These are phyloP conservation scores for Dioscorea cayenensis DNA, from an alignment of 116 monocot species.

Conservation along the genomic window DNA sequence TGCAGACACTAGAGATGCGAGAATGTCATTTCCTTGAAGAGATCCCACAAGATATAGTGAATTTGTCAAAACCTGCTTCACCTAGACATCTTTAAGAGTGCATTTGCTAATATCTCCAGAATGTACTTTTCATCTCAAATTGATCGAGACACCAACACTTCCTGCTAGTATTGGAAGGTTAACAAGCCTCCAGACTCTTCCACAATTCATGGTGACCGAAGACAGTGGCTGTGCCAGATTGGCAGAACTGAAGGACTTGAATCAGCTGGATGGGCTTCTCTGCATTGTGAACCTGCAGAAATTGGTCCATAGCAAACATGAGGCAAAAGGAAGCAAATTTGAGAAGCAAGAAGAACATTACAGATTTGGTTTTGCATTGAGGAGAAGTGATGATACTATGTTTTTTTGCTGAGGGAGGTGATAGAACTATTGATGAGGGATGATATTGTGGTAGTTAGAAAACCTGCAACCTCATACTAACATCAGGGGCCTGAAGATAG, in stretches of 20 bases:
- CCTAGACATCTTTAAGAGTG: not conserved
- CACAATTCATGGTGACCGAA: conserved; percentile 6
- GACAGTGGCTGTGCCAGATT: conserved; percentile 1
- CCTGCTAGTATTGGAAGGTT: conserved; percentile 8
- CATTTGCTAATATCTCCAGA: not conserved
- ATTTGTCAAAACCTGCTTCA: conserved; percentile 15
- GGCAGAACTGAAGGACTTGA: conserved; percentile 15
- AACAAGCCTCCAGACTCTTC: conserved; percentile 11
- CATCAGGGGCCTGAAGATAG: conserved; percentile 12
- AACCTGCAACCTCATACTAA: conserved; percentile 20
- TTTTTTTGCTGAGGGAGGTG: not conserved
- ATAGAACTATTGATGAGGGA: not conserved
- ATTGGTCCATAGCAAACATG: conserved; percentile 3
- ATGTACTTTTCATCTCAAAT: not conserved
- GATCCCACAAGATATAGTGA: conserved; percentile 13
- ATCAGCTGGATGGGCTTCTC: conserved; percentile 29
- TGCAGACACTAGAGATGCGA: conserved; percentile 20
- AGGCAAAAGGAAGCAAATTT: conserved; percentile 22
- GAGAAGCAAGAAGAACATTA: conserved; percentile 16
- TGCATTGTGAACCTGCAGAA: conserved; percentile 29
- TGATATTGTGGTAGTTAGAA: conserved; percentile 21
- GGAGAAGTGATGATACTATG: not conserved
- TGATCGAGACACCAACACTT: not conserved
- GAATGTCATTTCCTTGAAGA: conserved; percentile 9
- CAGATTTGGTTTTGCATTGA: conserved; percentile 15